Conservation (phyloP, 1,284 basidiomycete species). For the Ustilago bromivora region DNA sequence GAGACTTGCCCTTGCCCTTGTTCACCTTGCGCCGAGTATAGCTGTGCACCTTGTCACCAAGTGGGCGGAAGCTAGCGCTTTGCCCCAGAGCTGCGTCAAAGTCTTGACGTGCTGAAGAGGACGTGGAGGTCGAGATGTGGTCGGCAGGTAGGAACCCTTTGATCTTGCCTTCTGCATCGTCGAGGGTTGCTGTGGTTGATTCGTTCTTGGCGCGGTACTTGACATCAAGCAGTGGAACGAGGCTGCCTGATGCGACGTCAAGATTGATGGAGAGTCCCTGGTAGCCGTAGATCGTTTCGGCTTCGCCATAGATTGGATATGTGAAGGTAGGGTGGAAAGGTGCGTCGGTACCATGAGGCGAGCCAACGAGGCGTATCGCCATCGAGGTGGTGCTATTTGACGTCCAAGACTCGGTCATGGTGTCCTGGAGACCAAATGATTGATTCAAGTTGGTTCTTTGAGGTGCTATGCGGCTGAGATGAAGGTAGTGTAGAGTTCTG, state of each 20-base stretch:
- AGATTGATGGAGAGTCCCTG: conserved; percentile 76
- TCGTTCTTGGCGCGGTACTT: conserved; percentile 63
- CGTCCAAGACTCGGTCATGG: conserved; percentile 59
- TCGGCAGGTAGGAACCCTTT: conserved; percentile 83
- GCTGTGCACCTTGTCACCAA: conserved; percentile 80
- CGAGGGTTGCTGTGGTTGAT: conserved; percentile 76
- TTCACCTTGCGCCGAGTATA: conserved; percentile 74
- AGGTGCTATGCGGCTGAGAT: not conserved
- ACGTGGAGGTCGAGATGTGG: conserved; percentile 40
- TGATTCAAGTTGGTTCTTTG: not conserved
- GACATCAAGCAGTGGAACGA: conserved; percentile 72
- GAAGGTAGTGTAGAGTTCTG: not conserved
- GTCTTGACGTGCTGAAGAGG: conserved; percentile 70
- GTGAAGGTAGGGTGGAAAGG: conserved; percentile 64
- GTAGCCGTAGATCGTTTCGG: conserved; percentile 97
- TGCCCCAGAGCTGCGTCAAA: conserved; percentile 74
- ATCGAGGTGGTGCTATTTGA: conserved; percentile 59
- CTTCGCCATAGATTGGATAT: conserved; percentile 81
- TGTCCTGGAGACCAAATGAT: not conserved
- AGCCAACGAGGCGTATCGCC: conserved; percentile 54
- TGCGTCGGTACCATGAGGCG: conserved; percentile 39
- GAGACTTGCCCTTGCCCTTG: conserved; percentile 72
- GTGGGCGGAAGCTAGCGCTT: conserved; percentile 78
- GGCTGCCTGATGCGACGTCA: conserved; percentile 86
- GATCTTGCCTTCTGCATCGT: conserved; percentile 85